phyloP scores from a whole-genome alignment of 2,329 filamentous ascomycete genomes.

The Fusarium pseudocircinatum region DNA sequence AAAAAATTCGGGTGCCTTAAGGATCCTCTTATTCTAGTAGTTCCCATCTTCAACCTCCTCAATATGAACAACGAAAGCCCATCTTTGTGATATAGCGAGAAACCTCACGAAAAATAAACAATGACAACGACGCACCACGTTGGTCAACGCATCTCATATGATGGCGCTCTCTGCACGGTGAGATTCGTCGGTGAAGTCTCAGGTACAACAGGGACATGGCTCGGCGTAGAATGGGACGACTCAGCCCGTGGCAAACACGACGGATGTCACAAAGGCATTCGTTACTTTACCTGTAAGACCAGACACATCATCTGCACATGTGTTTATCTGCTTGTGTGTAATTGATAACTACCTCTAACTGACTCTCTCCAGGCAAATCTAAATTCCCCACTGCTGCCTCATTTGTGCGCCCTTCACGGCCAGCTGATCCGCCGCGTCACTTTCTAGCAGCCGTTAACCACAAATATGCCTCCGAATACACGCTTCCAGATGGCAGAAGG shows the following conservation, averaged over 20 bases:
- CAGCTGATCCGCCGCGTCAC: conserved; percentile 71
- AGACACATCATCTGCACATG: not conserved
- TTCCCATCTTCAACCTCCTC: not conserved
- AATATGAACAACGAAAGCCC: not conserved
- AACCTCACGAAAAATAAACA: not conserved
- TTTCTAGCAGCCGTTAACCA: conserved; percentile 82
- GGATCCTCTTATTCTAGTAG: not conserved
- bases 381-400: conserved; percentile 78
- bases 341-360: not conserved
- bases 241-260: conserved; percentile 87
- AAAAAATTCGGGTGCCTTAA: conserved; percentile 31
- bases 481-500: conserved; percentile 49
- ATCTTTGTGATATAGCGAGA: not conserved
- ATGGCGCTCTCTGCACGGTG: conserved; percentile 81
- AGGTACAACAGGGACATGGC: conserved; percentile 82
- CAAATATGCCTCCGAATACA: conserved; percentile 79
- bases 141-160: conserved; percentile 84
- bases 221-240: conserved; percentile 98
- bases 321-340: not conserved
- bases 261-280: conserved; percentile 79
- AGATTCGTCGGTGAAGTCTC: conserved; percentile 82
- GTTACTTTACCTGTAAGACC: conserved; percentile 82
- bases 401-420: conserved; percentile 83
- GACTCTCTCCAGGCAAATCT: conserved; percentile 60
- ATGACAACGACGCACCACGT: conserved; percentile 58